phyloP scores from a whole-genome alignment of 1,139 yeast species.

The Blastobotrys buckinghamii region DNA sequence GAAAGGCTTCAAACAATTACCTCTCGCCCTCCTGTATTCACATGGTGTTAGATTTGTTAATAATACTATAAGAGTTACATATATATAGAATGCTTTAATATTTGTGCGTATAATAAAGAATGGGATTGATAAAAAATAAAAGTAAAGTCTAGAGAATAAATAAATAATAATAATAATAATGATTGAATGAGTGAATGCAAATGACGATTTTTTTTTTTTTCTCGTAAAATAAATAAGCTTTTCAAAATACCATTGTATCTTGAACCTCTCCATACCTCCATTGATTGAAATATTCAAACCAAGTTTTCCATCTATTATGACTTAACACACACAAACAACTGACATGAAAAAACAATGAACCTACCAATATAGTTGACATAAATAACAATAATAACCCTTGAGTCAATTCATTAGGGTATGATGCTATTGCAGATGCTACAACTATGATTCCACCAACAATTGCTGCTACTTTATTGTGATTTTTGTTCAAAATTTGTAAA shows the following conservation, averaged over 20 bases:
- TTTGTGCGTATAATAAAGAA: background rate
- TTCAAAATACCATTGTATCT: background rate
- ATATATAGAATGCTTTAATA: background rate
- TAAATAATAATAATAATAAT: background rate
- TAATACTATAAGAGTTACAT: background rate
- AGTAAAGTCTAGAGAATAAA: background rate
- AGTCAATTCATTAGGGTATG: background rate
- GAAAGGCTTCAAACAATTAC: constrained; percentile 56
- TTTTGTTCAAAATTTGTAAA: background rate
- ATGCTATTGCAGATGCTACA: background rate
- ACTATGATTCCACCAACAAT: background rate
- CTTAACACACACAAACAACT: background rate
- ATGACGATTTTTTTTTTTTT: too few relatives aligned
- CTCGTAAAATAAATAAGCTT: background rate
- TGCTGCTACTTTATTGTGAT: background rate
- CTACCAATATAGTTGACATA: background rate
- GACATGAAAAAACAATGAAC: constrained; percentile 2
- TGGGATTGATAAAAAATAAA: background rate
- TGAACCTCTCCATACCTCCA: constrained; percentile 7
- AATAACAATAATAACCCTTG: background rate
- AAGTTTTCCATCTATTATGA: background rate
- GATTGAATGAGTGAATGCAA: background rate
- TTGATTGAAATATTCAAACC: constrained; percentile 1
- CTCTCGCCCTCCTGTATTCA: constrained; percentile 58
- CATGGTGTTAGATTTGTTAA: constrained; percentile 48